Evolutionary conservation across 805 yeast genomes (phyloP).

Genomic region (Lipomyces starkeyi): DNA sequence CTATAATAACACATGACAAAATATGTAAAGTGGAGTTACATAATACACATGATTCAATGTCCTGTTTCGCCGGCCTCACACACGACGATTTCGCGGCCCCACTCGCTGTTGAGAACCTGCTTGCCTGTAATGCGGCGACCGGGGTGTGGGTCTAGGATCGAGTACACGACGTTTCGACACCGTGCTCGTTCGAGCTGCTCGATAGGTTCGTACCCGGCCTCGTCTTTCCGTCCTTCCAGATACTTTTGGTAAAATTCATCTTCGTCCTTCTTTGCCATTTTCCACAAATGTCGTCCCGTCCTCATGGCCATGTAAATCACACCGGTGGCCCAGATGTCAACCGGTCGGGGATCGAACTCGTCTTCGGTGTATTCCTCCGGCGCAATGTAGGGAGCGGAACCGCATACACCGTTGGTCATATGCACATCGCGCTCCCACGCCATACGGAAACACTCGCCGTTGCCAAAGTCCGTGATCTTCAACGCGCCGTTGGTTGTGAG

Average conservation of each 20-base stretch:
- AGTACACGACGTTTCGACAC: conserved; percentile 91
- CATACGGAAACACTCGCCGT: conserved; percentile 86
- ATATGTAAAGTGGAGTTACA: background rate
- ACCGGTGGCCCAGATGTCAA: conserved; percentile 91
- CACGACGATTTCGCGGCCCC: conserved; percentile 89
- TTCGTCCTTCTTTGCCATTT: conserved; percentile 69
- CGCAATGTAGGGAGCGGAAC: conserved; percentile 89
- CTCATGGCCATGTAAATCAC: conserved; percentile 79
- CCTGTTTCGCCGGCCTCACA: conserved; percentile 68
- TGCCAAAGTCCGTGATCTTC: conserved; percentile 86
- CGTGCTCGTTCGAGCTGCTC: conserved; percentile 83
- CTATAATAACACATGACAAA: background rate
- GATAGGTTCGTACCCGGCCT: conserved; percentile 89
- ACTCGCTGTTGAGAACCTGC: conserved; percentile 88
- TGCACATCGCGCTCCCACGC: conserved; percentile 84
- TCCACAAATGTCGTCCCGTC: conserved; percentile 94
- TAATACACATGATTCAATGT: background rate
- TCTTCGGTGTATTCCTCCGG: conserved; percentile 77
- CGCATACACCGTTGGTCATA: conserved; percentile 74
- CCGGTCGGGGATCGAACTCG: conserved; percentile 74
- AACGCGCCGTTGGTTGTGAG: conserved; percentile 69
- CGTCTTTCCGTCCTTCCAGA: conserved; percentile 76
- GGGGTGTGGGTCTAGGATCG: conserved; percentile 91
- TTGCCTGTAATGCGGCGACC: conserved; percentile 83
- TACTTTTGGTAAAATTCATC: conserved; percentile 84